These are phyloP conservation scores for Trichopus zeylanicus DNA, from an alignment of 116 monocot species.

Conservation along the genomic window DNA sequence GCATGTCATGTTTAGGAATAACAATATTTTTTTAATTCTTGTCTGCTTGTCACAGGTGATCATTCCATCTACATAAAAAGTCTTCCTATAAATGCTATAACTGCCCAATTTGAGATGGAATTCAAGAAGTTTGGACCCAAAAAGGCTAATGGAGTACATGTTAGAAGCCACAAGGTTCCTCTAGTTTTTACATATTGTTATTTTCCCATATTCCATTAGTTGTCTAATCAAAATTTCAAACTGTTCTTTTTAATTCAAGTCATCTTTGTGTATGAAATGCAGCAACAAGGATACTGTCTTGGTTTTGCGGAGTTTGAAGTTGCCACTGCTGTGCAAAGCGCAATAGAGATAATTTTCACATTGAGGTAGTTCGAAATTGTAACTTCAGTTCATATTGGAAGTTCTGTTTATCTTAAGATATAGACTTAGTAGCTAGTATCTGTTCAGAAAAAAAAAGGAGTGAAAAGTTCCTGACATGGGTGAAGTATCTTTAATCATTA, in stretches of 20 bases:
- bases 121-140: conserved; percentile 88
- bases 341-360: too few species aligned
- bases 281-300: conserved; percentile 89
- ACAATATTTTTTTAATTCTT: neutral
- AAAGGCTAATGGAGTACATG: conserved; percentile 75
- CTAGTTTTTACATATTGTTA: conserved; percentile 1
- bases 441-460: too few species aligned
- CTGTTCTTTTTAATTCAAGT: neutral
- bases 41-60: conserved; percentile 41
- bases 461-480: too few species aligned
- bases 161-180: conserved; percentile 90
- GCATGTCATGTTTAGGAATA: neutral
- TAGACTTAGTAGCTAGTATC: too few species aligned
- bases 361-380: too few species aligned
- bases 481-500: too few species aligned
- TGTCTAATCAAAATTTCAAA: too few species aligned
- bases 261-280: conserved; percentile 11
- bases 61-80: conserved; percentile 76
- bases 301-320: conserved; percentile 94
- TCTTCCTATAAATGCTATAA: conserved; percentile 64
- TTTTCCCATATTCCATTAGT: too few species aligned
- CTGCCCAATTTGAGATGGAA: conserved; percentile 67
- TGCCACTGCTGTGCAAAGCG: conserved; percentile 72
- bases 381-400: too few species aligned
- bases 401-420: too few species aligned